Base-by-base conservation (phyloP, 2,329 filamentous ascomycete species). In the Trichoderma sp. region DNA sequence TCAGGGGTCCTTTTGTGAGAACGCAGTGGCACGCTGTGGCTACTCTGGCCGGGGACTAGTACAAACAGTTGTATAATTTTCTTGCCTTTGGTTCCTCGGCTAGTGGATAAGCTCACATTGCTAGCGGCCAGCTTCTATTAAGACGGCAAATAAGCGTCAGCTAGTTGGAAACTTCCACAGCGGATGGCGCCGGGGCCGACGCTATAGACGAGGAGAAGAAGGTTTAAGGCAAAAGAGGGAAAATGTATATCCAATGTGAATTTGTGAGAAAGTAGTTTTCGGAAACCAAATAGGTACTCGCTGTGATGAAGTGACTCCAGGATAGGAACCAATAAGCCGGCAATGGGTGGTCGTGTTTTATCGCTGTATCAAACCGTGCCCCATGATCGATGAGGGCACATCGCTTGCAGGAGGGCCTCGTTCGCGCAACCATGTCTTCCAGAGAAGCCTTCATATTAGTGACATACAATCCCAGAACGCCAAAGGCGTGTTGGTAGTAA, bases 1-100 rank as follows among this genome's bases (percentile, higher is more conserved):
- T 31, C 47, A 53, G 13, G 27, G 60, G 60, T n/a, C 60, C 60
- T 63, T 63, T 63, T 63, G 60, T n/a, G 57, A 40, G 57, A 8
- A 35, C 33, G 57, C 33, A 58, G 24, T 21, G 31, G 56, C n/a
- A 33, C 13, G 14, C 47, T 53, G 49, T 13, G 43, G 27, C 27
- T 21, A 24, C 40, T 43, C 21, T 3, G 6, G 33, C 31, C 16
- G n/a, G 16, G 47, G 52, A 35, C 13, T 21, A 27, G 19, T 14
- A 21, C 27, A 10, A 47, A 6, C 16, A 47, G 27, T 14, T 11
- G 11, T 35, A 35, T 16, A 29, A 11, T n/a, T 55, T 21, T 24
- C 61, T 64, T 24, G 27, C 47, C 21, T 40, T 31, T 40, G 31
- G 61, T 40, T 19, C 61, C 47, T 64, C 47, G 61, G 47, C 61